Conservation (phyloP, 2,329 filamentous ascomycete species). For the Cladosporium sp. region DNA sequence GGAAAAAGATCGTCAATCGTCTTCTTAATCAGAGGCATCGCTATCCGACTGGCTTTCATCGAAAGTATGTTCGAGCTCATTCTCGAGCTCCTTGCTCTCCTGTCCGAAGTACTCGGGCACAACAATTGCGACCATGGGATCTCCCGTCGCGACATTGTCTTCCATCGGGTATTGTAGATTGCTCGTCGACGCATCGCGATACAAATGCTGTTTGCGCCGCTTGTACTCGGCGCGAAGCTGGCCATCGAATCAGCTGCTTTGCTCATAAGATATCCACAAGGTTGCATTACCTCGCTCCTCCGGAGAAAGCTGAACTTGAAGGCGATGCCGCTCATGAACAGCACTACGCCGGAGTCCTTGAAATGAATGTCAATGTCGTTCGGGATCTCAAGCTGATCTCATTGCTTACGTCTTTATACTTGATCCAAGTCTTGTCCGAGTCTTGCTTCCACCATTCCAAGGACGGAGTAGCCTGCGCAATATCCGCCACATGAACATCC, state of each 20-base stretch:
- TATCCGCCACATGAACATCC: neutral
- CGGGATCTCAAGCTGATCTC: neutral
- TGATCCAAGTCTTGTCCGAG: neutral
- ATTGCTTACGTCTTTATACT: neutral
- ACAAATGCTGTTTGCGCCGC: neutral
- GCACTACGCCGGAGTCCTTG: neutral
- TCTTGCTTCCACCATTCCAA: neutral
- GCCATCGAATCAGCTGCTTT: neutral
- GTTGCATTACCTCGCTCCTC: neutral
- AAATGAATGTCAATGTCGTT: neutral
- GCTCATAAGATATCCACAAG: too few species aligned
- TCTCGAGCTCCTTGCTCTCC: neutral
- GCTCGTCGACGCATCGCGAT: neutral
- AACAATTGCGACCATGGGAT: neutral
- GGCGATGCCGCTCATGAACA: neutral
- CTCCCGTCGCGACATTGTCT: neutral
- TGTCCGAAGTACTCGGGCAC: neutral
- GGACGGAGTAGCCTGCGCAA: neutral
- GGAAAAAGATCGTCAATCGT: too few species aligned
- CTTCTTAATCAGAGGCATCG: neutral
- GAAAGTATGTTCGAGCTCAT: neutral
- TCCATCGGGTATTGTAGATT: neutral
- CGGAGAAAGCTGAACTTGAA: neutral
- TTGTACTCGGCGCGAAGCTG: neutral
- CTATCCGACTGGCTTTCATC: neutral